Evolutionary conservation across 2,329 filamentous ascomycete species (phyloP), one percentile per base, ranked within the genome.

Genomic region (Penicillium oxalicum): DNA sequence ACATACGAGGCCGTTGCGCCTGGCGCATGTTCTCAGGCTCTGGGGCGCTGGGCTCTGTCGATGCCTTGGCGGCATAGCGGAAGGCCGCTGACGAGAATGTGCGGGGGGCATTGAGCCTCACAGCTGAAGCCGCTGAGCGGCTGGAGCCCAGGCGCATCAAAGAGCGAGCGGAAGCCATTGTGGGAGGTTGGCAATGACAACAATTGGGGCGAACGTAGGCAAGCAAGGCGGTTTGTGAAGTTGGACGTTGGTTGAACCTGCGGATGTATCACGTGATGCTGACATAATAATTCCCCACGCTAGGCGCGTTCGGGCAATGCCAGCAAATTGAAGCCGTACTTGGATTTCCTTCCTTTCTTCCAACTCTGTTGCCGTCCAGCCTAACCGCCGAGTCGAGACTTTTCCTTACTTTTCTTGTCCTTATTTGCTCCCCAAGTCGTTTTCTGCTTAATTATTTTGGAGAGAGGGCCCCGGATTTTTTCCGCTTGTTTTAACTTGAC

Each of bases 21-120:
- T 80, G 74, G 66, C 87, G 80, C 76, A 86, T 75, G 74, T 90
- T 88, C 51, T 79, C 75, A 40, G 75, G 72, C 50, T 85, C 79
- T 67, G 81, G 80, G 58, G 80, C 77, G 56, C 82, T 69, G 59
- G 75, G 75, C 45, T 49, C 18, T 66, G 84, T 79, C 65, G 73
- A 70, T 53, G 72, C 67, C 60, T 68, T 79, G 63, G 72, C 69
- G 53, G 73, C 68, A 51, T 59, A 59, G 49, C 67, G 69, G 51
- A 72, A 60, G 50, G 68, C 62, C 42, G 67, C 65, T 41, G 70
- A 67, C 36, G 70, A 69, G 52, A 72, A 70, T 37, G 67, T 59
- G 53, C 69, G 64, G 49, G 55, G 51, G 49, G 60, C 61, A 59
- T 61, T 64, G 47, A 66, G 61, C 58, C 67, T 63, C 37, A 63